phyloP scores from a whole-genome alignment of 176 grass and related monocot species.

The Aegilops umbellulata region DNA sequence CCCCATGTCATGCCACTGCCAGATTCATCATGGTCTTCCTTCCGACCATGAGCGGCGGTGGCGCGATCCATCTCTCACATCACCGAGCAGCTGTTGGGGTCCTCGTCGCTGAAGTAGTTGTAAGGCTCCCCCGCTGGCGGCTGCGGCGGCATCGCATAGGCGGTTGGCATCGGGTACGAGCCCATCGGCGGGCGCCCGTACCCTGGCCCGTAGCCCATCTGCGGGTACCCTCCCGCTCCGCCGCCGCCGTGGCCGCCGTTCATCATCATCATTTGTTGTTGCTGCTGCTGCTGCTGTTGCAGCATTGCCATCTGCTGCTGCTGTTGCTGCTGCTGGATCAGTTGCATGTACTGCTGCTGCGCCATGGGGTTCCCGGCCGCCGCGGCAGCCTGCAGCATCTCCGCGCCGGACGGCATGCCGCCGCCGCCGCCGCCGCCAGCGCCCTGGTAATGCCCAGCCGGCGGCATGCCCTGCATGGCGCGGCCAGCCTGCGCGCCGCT shows the following conservation, averaged over 20 bases:
- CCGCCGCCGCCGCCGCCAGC: not conserved
- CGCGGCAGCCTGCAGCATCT: conserved; percentile 57
- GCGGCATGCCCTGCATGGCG: conserved; percentile 30
- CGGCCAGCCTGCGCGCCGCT: conserved; percentile 16
- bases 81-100: conserved; percentile 69
- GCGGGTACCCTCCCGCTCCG: conserved; percentile 34
- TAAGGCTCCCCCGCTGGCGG: conserved; percentile 26
- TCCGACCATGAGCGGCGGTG: conserved; percentile 3
- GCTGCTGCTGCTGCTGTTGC: conserved; percentile 29
- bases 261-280: conserved; percentile 51
- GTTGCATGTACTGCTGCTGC: conserved; percentile 48
- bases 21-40: not conserved
- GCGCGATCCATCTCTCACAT: conserved; percentile 33
- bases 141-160: conserved; percentile 41
- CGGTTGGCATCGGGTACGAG: conserved; percentile 27
- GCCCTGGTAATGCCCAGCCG: conserved; percentile 17
- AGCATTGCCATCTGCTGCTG: conserved; percentile 29
- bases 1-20: conserved; percentile 32
- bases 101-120: conserved; percentile 79
- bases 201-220: conserved; percentile 50
- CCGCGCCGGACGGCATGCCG: conserved; percentile 26
- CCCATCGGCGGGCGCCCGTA: conserved; percentile 51
- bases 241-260: conserved; percentile 17
- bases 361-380: conserved; percentile 40
- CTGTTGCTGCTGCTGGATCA: conserved; percentile 52